Evolutionary conservation across 2,329 filamentous ascomycete species (phyloP).

Genomic region (Claviceps fusiformis): DNA sequence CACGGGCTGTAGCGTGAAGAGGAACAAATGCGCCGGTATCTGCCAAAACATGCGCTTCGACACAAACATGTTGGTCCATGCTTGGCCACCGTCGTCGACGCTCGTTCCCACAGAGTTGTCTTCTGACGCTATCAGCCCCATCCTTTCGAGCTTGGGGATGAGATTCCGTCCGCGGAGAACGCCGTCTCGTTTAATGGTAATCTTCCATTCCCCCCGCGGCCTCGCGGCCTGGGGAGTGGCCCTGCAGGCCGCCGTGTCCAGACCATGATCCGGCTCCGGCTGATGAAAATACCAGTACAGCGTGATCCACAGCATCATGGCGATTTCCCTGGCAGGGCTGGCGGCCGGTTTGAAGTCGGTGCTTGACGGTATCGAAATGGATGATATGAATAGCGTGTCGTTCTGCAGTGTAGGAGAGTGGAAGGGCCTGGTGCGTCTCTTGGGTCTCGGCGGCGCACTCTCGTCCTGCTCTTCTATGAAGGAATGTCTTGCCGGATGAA

Average conservation of each 20-base stretch:
- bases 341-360: conserved; percentile 66
- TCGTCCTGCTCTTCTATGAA: conserved; percentile 8
- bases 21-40: conserved; percentile 70
- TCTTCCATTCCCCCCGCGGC: conserved; percentile 74
- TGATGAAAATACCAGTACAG: conserved; percentile 98
- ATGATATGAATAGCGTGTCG: conserved; percentile 83
- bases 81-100: conserved; percentile 45
- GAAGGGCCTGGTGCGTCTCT: conserved; percentile 30
- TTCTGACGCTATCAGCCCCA: conserved; percentile 69
- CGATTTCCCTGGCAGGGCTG: conserved; percentile 77
- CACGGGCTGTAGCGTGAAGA: conserved; percentile 66
- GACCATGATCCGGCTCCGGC: conserved; percentile 50
- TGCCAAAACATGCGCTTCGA: conserved; percentile 82
- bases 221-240: conserved; percentile 54
- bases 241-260: conserved; percentile 49
- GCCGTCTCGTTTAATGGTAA: conserved; percentile 76
- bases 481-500: background rate
- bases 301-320: conserved; percentile 93
- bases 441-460: conserved; percentile 15
- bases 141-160: conserved; percentile 81
- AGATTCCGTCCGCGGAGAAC: conserved; percentile 73
- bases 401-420: conserved; percentile 58
- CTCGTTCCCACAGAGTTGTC: conserved; percentile 62
- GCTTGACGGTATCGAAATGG: conserved; percentile 71
- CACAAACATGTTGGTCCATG: conserved; percentile 73